Base-by-base conservation (phyloP, 805 yeast genomes). In the Saturnispora dispora region DNA sequence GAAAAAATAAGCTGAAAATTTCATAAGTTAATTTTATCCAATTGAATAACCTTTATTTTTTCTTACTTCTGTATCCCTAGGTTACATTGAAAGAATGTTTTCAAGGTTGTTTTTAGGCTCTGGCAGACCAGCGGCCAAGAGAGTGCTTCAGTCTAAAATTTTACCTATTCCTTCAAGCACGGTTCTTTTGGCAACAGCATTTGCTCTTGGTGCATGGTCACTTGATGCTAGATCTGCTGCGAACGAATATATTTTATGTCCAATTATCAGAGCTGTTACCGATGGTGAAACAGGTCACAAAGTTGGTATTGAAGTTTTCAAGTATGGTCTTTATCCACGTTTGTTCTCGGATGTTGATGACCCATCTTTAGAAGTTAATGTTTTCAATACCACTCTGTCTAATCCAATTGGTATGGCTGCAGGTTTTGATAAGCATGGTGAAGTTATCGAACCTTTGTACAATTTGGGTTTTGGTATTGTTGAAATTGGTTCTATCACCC, bases 351-450 rank as follows among this genome's bases (percentile, higher is more conserved):
- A 81, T 54, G 65, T 70, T 33, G 78, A 74, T 52, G 80, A 77
- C 53, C 72, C 73, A 13, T 65, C 69, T 3, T 71, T 87, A 55
- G 69, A 75, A 15, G 88, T 83, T 20, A 64, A 74, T 40, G 83
- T 83, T 0, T 86, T 87, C 63, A 88, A 88, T 8, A 76, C 72
- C 51, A 70, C 61, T 0, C 69, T 91, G 63, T 74, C 75, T 20
- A 82, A 83, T 51, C 97, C 98, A 23, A 72, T 91, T 47, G 97
- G 97, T 13, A 75, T 90, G 60, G 97, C 98, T 47, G 98, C 98
- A 25, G 98, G 98, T 11, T 77, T 91, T 57, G 98, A 91, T 67
- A 91, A 91, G 69, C 83, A 90, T 61, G 98, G 88, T 48, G 95
- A 88, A 62, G 96, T 88, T 20, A 80, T 91, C 58, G 97, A 91